Evolutionary conservation across 2,329 filamentous ascomycete genomes (phyloP).

Genomic region (Acrocalymma vagum): DNA sequence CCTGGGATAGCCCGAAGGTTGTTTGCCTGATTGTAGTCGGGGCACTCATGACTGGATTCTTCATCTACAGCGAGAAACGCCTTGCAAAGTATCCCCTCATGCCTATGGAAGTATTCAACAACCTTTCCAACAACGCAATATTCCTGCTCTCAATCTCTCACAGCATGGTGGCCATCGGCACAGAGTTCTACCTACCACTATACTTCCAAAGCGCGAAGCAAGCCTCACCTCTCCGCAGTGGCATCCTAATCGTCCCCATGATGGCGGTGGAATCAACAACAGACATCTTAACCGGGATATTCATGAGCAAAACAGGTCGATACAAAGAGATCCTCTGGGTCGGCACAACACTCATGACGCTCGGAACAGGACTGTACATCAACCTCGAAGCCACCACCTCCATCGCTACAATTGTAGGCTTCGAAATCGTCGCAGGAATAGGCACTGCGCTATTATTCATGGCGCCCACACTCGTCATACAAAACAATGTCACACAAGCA

Average conservation of each 20-base stretch:
- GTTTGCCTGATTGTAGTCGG: constrained; percentile 79
- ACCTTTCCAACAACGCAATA: constrained; percentile 63
- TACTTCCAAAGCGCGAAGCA: constrained; percentile 73
- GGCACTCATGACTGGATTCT: constrained; percentile 65
- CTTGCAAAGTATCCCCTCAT: constrained; percentile 78
- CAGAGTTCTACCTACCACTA: constrained; percentile 73
- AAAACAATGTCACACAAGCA: not conserved
- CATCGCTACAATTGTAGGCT: constrained; percentile 47
- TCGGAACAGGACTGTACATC: constrained; percentile 24
- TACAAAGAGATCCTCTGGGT: constrained; percentile 34
- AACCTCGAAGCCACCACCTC: constrained; percentile 7
- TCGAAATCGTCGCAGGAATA: constrained; percentile 56
- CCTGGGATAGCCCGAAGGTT: constrained; percentile 76
- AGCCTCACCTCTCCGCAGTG: constrained; percentile 64
- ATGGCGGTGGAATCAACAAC: constrained; percentile 59
- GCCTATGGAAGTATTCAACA: constrained; percentile 72
- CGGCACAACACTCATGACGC: constrained; percentile 16
- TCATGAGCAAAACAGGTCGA: constrained; percentile 47
- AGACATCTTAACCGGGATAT: constrained; percentile 39
- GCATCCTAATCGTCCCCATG: constrained; percentile 64
- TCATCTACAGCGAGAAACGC: constrained; percentile 74
- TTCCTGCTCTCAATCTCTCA: constrained; percentile 55
- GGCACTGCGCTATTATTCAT: constrained; percentile 59
- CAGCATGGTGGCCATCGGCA: constrained; percentile 55
- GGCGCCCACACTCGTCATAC: constrained; percentile 53